Base-by-base conservation (phyloP, 768 basidiomycete species). In the Russula compacta region DNA sequence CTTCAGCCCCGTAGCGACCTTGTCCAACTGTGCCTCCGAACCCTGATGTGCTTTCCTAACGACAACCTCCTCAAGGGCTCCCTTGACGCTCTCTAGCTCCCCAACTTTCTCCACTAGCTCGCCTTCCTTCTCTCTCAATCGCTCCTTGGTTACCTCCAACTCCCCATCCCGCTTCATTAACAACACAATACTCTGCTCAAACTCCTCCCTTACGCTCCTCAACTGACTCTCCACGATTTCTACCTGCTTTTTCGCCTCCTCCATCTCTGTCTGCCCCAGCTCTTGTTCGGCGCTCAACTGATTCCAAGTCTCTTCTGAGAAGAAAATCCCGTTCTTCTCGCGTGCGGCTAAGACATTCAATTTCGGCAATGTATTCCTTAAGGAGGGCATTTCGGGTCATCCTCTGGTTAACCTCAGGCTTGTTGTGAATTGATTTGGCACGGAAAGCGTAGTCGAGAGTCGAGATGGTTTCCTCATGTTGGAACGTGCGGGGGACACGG, bases 401-500 rank as follows among this genome's bases (percentile, higher is more conserved):
- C 49, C 92, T 86, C 69, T 93, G 91, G 73, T 98, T 98, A 40
- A 97, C 74, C 72, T 98, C 95, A 7, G 97, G 97, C 67, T 89
- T 87, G 75, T 98, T 98, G 54, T 85, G 83, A 69, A 99, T 98
- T 24, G 90, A 89, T 71, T 95, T 98, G 32, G 97, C 97, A 29
- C 92, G 85, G 49, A 92, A 81, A 35, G 97, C 95, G 67, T 99
- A 99, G 71, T 98, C 94, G 47, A 99, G 85, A 0, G 97, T 99
- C 3, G 95, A 97, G n/a, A 97, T 81, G 0, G 97, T 98, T 73
- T 98, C 95, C 73, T 99, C 76, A 95, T 82, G 70, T 95, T 98
- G 29, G 85, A 90, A 24, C 91, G 84, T 6, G 92, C 90, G 1
- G 97, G 95, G 9, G 93, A 95, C 68, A 98, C 83, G 6, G 97